A percentile compares a stretch with the other conserved stretches of the same genome.
These are phyloP conservation scores for Sporobolus alterniflorus DNA, from an alignment of 202 grass and related monocot species.

Conservation along the genomic window DNA sequence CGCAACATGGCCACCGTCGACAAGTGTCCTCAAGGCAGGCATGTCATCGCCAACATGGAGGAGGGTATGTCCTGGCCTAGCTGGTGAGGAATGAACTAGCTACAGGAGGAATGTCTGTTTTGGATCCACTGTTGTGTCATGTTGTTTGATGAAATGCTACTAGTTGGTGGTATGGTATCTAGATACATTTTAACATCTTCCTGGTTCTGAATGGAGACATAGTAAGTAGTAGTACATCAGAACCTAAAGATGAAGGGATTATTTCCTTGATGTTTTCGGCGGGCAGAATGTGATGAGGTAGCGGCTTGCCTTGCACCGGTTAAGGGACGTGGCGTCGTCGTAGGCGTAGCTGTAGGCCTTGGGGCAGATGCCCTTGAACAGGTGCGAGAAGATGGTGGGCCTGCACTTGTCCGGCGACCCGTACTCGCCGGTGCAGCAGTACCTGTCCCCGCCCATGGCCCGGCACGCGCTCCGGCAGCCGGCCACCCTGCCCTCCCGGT, in stretches of 20 bases:
- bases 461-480: slow-evolving; percentile 82
- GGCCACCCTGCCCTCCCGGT: slow-evolving; percentile 53
- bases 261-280: background rate
- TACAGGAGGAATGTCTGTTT: too few relatives aligned
- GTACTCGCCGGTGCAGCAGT: slow-evolving; percentile 90
- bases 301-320: slow-evolving; percentile 77
- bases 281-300: slow-evolving; percentile 98
- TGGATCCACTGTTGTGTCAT: too few relatives aligned
- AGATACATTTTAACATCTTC: background rate
- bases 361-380: slow-evolving; percentile 94
- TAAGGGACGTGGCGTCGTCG: slow-evolving; percentile 71
- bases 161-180: too few relatives aligned
- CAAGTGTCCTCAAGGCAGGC: background rate
- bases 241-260: too few relatives aligned
- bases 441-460: slow-evolving; percentile 72
- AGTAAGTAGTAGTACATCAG: background rate
- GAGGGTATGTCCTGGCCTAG: background rate
- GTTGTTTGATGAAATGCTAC: too few relatives aligned
- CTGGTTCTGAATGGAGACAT: too few relatives aligned
- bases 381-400: slow-evolving; percentile 70
- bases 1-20: background rate
- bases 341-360: slow-evolving; percentile 88
- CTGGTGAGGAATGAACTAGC: background rate
- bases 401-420: slow-evolving; percentile 57
- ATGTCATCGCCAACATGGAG: background rate